Evolutionary conservation across 768 basidiomycete species (phyloP), one percentile per base, ranked within the genome.

Genomic region (Kwoniella sp.): DNA sequence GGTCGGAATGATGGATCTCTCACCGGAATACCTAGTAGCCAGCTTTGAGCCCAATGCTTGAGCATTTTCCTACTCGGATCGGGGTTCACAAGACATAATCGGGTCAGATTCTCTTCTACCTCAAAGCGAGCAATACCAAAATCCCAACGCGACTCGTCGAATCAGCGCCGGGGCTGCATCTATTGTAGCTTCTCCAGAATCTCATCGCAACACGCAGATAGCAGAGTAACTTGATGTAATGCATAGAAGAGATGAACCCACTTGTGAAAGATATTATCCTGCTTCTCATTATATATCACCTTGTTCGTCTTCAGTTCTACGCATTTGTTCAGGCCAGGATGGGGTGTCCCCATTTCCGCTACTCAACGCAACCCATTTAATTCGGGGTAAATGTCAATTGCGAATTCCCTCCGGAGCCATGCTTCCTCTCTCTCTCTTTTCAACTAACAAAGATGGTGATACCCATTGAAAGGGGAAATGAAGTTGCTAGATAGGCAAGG

Each of bases 11-110:
- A n/a, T n/a, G n/a, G n/a, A n/a, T n/a, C n/a, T n/a, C 74, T 61
- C 33, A 77, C 77, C 5, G 80, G 79, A 19, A 80, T 68, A 19
- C 78, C 78, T 4, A 81, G 60, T n/a, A 81, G 59, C 63, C 73
- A 79, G n/a, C 73, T 77, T 30, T 81, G 80, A 8, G 80, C 80
- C 80, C 80, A 81, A 55, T 80, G 79, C 55, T 80, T 80, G 44
- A 81, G 72, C 49, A 81, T 54, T 55, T 81, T 81, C 30, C 78
- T 77, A 54, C 33, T n/a, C n/a, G n/a, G n/a, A n/a, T n/a, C n/a
- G n/a, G n/a, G n/a, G n/a, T n/a, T n/a, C n/a, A n/a, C n/a, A n/a
- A n/a, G n/a, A n/a, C n/a, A n/a, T n/a, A n/a, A n/a, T n/a, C n/a
- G n/a, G n/a, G n/a, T n/a, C n/a, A n/a, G n/a, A n/a, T n/a, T n/a